phyloP scores from a whole-genome alignment of 2,329 filamentous ascomycete genomes.

The Chrysoporthe austroafricana region DNA sequence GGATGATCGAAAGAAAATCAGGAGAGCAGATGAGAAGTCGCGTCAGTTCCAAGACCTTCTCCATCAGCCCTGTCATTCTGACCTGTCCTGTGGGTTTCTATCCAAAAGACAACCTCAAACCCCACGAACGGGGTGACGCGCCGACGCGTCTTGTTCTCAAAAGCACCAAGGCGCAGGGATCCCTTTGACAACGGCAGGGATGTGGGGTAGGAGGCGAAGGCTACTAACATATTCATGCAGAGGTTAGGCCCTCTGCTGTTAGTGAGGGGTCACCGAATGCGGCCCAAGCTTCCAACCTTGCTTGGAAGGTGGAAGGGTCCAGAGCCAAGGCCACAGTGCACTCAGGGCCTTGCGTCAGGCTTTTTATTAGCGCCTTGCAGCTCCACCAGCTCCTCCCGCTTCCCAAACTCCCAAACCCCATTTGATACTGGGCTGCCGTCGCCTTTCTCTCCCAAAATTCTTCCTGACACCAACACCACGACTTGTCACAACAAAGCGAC shows the following conservation, averaged over 20 bases:
- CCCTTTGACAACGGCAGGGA: background rate
- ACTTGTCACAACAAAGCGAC: conserved; percentile 17
- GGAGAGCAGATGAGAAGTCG: background rate
- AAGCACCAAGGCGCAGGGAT: background rate
- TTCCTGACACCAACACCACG: conserved; percentile 24
- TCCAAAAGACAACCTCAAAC: background rate
- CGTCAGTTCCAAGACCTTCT: background rate
- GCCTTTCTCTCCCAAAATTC: conserved; percentile 28
- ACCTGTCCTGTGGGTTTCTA: background rate
- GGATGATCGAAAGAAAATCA: too few relatives aligned
- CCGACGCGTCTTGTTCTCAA: background rate
- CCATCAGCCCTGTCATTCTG: background rate
- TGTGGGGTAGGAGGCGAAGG: background rate
- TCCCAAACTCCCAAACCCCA: conserved; percentile 22
- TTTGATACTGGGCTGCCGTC: conserved; percentile 17
- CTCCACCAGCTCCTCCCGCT: conserved; percentile 16
- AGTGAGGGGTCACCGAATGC: background rate
- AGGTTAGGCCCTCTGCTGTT: background rate
- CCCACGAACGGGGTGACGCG: background rate
- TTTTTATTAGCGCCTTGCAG: conserved; percentile 15
- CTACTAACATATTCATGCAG: background rate
- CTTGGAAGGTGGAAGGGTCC: background rate
- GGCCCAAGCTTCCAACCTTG: background rate
- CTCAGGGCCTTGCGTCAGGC: conserved; percentile 13
- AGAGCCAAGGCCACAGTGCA: background rate